Evolutionary conservation across 306 rosid genomes (phyloP), one percentile per base, ranked within the genome.

Genomic region (Dalbergia cultrata): DNA sequence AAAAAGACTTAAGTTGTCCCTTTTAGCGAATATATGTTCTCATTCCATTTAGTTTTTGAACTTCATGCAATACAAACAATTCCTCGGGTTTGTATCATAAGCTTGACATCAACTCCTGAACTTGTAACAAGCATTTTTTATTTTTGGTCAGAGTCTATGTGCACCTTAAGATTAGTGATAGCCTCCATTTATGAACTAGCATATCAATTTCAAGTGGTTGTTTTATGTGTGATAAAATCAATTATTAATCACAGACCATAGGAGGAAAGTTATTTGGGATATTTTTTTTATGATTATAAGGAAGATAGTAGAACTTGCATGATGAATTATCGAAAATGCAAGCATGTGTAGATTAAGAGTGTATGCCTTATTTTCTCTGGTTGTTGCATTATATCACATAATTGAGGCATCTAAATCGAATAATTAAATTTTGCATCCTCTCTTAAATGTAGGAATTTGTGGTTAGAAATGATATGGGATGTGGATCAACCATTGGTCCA

Each of bases 401-500:
- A 71, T 16, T 57, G 53, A 52, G 63, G 31, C 45, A 37, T 56
- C 68, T 49, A 7, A 0, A 26, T 26, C 31, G 2, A 26, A 39
- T 21, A 64, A 49, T 43, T 52, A 39, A 74, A 35, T 1, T 70
- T 70, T 71, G 9, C 21, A n/a, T 44, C 14, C 52, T 39, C 12
- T 3, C 62, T 65, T 41, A 13, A 53, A 9, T 78, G 80, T 66
- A 95, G 99, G 99, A 95, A 81, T 95, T 93, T 72, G 99, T 87
- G 80, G 98, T 95, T 80, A 84, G 99, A 93, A 95, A 95, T 64
- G 99, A 91, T 81, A 95, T 91, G 99, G 99, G 99, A 75, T 95
- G 99, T 37, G 99, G 99, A 80, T 95, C 99, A 37, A 95, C 99
- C 82, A 95, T 95, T 71, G 99, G 98, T 75, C 99, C 99, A 59